Conservation (phyloP, 345 rosid species). For the Excoecaria cochinchinensis region DNA sequence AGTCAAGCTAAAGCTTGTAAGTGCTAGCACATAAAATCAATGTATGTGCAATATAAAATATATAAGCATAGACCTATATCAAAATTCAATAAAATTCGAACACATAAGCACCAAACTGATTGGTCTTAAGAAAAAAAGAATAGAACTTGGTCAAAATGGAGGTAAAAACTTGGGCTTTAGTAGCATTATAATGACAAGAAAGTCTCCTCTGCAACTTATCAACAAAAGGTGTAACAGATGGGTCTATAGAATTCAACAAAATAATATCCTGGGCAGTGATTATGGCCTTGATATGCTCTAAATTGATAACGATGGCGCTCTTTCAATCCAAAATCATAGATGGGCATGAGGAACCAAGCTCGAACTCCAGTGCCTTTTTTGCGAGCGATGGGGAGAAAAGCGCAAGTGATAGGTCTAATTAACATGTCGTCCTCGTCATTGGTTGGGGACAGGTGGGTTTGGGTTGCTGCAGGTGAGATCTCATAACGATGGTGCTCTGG, state of each 20-base stretch:
- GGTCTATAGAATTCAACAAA: slow-evolving; percentile 77
- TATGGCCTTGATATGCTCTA: slow-evolving; percentile 94
- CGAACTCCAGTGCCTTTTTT: slow-evolving; percentile 70
- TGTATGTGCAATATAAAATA: neutral
- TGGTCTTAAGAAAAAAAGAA: neutral
- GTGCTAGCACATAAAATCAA: neutral
- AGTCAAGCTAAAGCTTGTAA: neutral
- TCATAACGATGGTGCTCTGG: slow-evolving; percentile 10
- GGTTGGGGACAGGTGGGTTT: neutral
- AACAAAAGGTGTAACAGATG: slow-evolving; percentile 72
- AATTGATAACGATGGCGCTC: slow-evolving; percentile 79
- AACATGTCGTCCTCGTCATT: slow-evolving; percentile 15
- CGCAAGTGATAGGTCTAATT: slow-evolving; percentile 6
- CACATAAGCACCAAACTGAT: neutral
- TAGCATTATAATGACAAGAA: slow-evolving; percentile 56
- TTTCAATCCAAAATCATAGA: slow-evolving; percentile 84
- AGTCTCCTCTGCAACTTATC: slow-evolving; percentile 69
- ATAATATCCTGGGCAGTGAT: slow-evolving; percentile 84
- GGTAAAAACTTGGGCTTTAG: slow-evolving; percentile 54
- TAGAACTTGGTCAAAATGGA: neutral
- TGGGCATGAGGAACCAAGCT: slow-evolving; percentile 79
- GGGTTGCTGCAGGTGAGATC: slow-evolving; percentile 1
- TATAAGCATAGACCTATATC: neutral
- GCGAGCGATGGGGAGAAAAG: slow-evolving; percentile 26
- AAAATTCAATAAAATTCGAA: neutral